Base-by-base conservation (phyloP, 1,139 yeast species). In the Yamadazyma diospyri region DNA sequence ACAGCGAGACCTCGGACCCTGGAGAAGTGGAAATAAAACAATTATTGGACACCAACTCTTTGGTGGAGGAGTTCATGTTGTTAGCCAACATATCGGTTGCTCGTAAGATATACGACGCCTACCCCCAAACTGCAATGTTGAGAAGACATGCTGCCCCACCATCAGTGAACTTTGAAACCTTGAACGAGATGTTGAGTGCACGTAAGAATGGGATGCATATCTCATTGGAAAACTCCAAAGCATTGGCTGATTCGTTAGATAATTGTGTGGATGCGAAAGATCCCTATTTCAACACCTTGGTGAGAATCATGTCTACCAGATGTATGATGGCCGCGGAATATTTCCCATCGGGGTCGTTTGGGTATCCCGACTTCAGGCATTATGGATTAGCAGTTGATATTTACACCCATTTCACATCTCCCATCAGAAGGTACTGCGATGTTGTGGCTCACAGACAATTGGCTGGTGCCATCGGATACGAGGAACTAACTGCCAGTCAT, bases 291-390 rank as follows among this genome's bases (percentile, higher is more conserved):
- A 94, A 94, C 60, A 92, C 97, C 0, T 70, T 94, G 49, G 73
- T 92, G 7, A 81, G 99, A 61, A 92, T 94, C 43, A 84, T 92
- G 95, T 94, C 97, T 5, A 94, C 99, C 0, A 76, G 99, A 52
- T 92, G 98, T 63, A 94, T 94, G 98, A 86, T 88, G 84, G 96
- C 98, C 2, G 99, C 99, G 2, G 97, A 92, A 52, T 94, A 94
- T 56, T 94, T 94, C 67, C 81, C 95, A 6, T 77, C 96, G 0
- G 98, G 99, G n/a, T 78, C 84, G 11, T 86, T 72, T 50, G 86
- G 95, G 6, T 86, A 86, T 51, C 80, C 95, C n/a, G 98, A 94
- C 45, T 94, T 87, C 64, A 79, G 81, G 41, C 99, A 94, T 69
- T 94, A 94, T 59, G 99, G 99, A 55, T 72, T 94, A 40, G 99